phyloP scores from a whole-genome alignment of 2,329 filamentous ascomycete species.

The Colletotrichum tropicicola region DNA sequence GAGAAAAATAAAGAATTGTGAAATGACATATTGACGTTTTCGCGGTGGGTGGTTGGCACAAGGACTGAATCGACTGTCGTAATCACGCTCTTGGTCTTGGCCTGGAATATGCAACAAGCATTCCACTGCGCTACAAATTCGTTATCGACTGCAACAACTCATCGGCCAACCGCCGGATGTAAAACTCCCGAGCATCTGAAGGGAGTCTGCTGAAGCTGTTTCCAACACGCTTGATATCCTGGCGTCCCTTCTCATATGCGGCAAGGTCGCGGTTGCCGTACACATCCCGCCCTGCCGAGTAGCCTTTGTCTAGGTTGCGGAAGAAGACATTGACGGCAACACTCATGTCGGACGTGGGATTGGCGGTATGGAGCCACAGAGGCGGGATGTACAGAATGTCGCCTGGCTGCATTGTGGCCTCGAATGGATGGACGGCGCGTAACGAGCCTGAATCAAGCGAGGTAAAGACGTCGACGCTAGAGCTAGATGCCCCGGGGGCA shows the following conservation, averaged over 20 bases:
- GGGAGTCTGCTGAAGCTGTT: slow-evolving; percentile 73
- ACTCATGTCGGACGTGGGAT: slow-evolving; percentile 66
- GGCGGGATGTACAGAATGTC: slow-evolving; percentile 85
- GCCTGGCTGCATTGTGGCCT: slow-evolving; percentile 73
- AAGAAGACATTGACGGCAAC: slow-evolving; percentile 94
- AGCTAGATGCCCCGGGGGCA: slow-evolving; percentile 81
- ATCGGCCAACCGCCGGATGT: slow-evolving; percentile 74
- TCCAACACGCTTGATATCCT: slow-evolving; percentile 74
- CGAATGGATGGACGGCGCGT: slow-evolving; percentile 67
- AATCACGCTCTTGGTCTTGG: too few species aligned
- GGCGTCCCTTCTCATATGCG: slow-evolving; percentile 83
- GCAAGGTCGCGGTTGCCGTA: slow-evolving; percentile 89
- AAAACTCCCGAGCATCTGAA: slow-evolving; percentile 75
- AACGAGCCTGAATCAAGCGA: slow-evolving; percentile 50
- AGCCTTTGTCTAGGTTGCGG: slow-evolving; percentile 72
- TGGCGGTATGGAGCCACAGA: slow-evolving; percentile 84
- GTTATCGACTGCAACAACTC: slow-evolving; percentile 61
- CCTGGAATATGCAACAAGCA: background rate
- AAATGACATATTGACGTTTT: too few species aligned
- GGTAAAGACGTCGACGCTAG: slow-evolving; percentile 76
- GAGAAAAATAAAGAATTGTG: too few species aligned
- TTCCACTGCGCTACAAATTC: background rate
- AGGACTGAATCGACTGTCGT: too few species aligned
- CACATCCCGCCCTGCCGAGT: slow-evolving; percentile 80
- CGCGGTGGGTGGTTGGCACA: too few species aligned